phyloP scores from a whole-genome alignment of 192 early-diverging fungal genomes.

The Dissophora ornata region DNA sequence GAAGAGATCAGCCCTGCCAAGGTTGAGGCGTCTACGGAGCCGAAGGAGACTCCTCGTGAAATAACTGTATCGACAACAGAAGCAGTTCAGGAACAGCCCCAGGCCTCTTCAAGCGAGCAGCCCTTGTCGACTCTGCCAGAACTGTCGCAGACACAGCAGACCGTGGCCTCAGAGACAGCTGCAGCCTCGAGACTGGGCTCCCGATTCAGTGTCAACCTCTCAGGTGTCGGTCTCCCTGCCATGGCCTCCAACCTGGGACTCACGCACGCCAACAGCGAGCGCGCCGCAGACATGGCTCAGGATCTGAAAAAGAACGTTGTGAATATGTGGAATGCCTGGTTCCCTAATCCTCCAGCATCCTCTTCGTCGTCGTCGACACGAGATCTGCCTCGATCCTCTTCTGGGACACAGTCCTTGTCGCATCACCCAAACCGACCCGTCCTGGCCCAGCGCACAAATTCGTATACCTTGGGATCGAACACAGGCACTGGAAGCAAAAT shows the following conservation, averaged over 20 bases:
- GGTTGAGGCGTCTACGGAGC: background rate
- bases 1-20: background rate
- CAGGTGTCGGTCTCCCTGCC: slow-evolving; percentile 31
- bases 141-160: background rate
- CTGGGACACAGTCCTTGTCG: slow-evolving; percentile 45
- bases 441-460: slow-evolving; percentile 32
- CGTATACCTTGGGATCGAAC: slow-evolving; percentile 32
- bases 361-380: slow-evolving; percentile 15
- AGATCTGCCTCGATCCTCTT: slow-evolving; percentile 11
- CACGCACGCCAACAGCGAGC: slow-evolving; percentile 50
- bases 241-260: slow-evolving; percentile 49
- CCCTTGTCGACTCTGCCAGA: background rate
- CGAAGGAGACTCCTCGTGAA: background rate
- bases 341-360: slow-evolving; percentile 19
- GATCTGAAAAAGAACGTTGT: slow-evolving; percentile 52
- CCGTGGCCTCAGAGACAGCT: slow-evolving; percentile 3
- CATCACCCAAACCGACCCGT: slow-evolving; percentile 12
- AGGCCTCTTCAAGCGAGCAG: too few relatives aligned
- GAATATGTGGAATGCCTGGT: slow-evolving; percentile 54
- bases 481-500: background rate
- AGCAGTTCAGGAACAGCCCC: background rate
- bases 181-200: slow-evolving; percentile 14
- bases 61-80: background rate
- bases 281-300: slow-evolving; percentile 52
- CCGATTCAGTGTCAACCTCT: slow-evolving; percentile 46